Evolutionary conservation across 1,139 yeast genomes (phyloP), one percentile per base, ranked within the genome.

Genomic region (Hyphopichia fennica): DNA sequence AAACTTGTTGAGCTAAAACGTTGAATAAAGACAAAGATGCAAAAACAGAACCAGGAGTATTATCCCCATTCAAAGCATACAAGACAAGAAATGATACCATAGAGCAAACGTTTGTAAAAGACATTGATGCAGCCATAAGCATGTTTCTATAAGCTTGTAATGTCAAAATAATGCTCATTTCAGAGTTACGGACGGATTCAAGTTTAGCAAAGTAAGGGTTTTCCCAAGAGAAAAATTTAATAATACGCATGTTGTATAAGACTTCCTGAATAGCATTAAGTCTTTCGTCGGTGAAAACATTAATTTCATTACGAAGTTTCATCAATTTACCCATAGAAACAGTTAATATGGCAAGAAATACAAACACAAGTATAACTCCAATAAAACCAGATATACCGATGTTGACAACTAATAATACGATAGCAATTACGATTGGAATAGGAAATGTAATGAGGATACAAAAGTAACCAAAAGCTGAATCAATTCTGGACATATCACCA

Each of bases 1-100:
- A 71, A 19, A 77, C 69, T 46, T 69, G 75, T 41, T 66, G 68
- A 4, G 81, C 59, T 49, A 78, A 67, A 30, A 81, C 75, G 51
- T 83, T 83, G 69, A 89, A 90, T 43, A 87, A 72, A 0, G 95
- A 77, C 41, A 90, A 69, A 11, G 96, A 84, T 0, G 96, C 79
- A 57, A 90, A 90, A n/a, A 89, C 81, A 29, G 76, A 67, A 2
- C 89, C 91, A 1, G 95, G 84, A 46, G 73, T 71, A 49, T 80
- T 73, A n/a, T 55, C 56, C 19, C 70, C 63, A 13, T 50, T 38
- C 4, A 49, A 31, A 4, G 47, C 48, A 33, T 47, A 52, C 11
- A 52, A 40, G 4, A 46, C 48, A 41, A 52, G 39, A 35, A 52
- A 51, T 1, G 52, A 39, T 11, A 50, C 48, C 42, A 49, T 39